A percentile compares a stretch with the other conserved stretches of the same genome.
Evolutionary conservation across 2,329 filamentous ascomycete species (phyloP).

Genomic region (Tolypocladium guangdongense): DNA sequence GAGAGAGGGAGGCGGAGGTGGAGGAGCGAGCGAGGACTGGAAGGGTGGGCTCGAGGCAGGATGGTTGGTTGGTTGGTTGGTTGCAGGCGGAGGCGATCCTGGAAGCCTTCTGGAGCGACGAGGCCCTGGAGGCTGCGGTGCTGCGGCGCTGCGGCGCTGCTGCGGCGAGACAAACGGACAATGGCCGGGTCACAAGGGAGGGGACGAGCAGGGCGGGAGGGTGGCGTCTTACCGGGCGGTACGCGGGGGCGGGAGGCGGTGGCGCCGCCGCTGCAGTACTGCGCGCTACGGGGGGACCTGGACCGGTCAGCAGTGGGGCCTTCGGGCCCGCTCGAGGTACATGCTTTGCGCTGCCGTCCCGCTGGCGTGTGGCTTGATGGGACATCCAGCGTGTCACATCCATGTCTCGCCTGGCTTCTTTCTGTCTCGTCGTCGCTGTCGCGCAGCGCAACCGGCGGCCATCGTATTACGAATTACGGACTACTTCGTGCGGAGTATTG

Average conservation of each 20-base stretch:
- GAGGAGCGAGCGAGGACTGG: neutral
- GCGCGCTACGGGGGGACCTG: neutral
- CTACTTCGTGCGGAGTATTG: no score
- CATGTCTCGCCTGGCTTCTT: neutral
- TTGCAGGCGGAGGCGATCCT: no score
- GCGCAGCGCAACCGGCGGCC: neutral
- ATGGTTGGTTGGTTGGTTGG: neutral
- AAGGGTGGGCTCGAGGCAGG: neutral
- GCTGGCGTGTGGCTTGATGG: neutral
- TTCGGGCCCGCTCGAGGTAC: neutral
- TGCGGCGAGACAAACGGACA: neutral
- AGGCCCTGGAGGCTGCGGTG: neutral
- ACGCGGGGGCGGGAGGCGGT: neutral
- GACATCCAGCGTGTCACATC: neutral
- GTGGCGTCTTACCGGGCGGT: neutral
- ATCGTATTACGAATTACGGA: no score
- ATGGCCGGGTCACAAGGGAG: neutral
- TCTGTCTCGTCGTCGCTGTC: neutral
- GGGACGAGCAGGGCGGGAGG: neutral
- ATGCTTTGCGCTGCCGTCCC: neutral
- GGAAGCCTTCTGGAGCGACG: neutral
- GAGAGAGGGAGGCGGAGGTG: neutral
- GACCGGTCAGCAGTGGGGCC: neutral
- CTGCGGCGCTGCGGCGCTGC: neutral
- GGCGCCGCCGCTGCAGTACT: neutral